Evolutionary conservation across 2,329 filamentous ascomycete species (phyloP).

Genomic region (Eurotiales sp.): DNA sequence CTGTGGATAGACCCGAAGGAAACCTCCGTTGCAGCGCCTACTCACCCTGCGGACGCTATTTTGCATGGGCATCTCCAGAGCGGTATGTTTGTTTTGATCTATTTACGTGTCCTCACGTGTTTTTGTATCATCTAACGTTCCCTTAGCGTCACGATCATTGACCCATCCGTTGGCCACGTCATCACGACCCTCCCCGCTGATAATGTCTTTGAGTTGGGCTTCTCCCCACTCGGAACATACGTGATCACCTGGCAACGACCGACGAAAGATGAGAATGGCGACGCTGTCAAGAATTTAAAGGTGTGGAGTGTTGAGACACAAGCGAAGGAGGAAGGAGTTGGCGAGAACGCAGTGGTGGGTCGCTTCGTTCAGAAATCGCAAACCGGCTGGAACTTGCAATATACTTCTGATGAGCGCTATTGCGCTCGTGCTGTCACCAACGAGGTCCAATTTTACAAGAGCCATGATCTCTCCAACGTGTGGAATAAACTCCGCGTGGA

Average conservation of each 20-base stretch:
- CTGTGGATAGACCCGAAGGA: slow-evolving; percentile 68
- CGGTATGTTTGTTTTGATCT: slow-evolving; percentile 42
- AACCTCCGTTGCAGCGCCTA: slow-evolving; percentile 93
- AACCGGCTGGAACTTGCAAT: slow-evolving; percentile 95
- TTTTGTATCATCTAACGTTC: slow-evolving; percentile 5
- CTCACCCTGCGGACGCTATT: slow-evolving; percentile 92
- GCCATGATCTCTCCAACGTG: slow-evolving; percentile 75
- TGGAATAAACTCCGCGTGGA: slow-evolving; percentile 96
- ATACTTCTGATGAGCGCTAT: slow-evolving; percentile 87
- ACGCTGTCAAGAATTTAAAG: slow-evolving; percentile 94
- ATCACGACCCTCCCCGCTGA: slow-evolving; percentile 71
- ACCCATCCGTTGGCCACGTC: slow-evolving; percentile 71
- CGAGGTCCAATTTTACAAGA: slow-evolving; percentile 96
- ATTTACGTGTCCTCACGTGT: background rate
- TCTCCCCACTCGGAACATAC: slow-evolving; percentile 88
- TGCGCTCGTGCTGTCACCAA: slow-evolving; percentile 94
- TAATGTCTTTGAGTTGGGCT: slow-evolving; percentile 90
- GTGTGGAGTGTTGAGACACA: slow-evolving; percentile 85
- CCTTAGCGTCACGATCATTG: slow-evolving; percentile 71
- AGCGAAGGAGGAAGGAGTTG: slow-evolving; percentile 49
- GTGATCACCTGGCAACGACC: slow-evolving; percentile 96
- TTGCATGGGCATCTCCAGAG: slow-evolving; percentile 88
- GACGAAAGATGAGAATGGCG: slow-evolving; percentile 85
- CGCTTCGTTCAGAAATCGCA: slow-evolving; percentile 94
- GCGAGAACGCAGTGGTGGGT: slow-evolving; percentile 70